phyloP scores from a whole-genome alignment of 768 basidiomycete species.

The Podaxis sp. region DNA sequence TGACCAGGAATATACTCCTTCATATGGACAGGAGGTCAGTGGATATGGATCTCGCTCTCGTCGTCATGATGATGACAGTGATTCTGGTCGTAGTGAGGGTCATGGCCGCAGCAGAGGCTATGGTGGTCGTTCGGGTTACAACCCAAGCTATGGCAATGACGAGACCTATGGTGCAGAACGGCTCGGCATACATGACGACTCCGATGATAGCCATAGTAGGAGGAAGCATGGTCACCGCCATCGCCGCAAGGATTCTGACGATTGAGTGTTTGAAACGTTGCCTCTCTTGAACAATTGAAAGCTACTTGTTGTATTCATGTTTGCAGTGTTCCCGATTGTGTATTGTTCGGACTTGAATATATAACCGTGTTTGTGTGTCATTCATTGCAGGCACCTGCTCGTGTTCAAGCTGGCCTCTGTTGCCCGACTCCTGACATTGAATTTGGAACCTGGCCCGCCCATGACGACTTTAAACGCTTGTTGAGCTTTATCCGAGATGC shows the following conservation, averaged over 20 bases:
- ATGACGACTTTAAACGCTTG: too few relatives aligned
- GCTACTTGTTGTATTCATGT: not conserved
- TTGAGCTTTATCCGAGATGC: too few relatives aligned
- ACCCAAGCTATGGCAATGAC: slow-evolving; percentile 28
- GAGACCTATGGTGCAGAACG: slow-evolving; percentile 55
- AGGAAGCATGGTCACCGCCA: slow-evolving; percentile 13
- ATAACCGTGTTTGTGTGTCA: too few relatives aligned
- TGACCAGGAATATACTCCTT: slow-evolving; percentile 15
- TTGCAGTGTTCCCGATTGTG: too few relatives aligned
- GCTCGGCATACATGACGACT: slow-evolving; percentile 37
- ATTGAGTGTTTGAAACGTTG: not conserved
- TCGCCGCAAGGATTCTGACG: slow-evolving; percentile 6
- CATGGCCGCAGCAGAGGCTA: slow-evolving; percentile 6
- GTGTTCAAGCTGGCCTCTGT: too few relatives aligned
- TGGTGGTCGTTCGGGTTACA: slow-evolving; percentile 19
- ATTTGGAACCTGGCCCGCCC: too few relatives aligned
- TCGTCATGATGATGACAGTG: slow-evolving; percentile 3
- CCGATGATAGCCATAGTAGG: slow-evolving; percentile 28
- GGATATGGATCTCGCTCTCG: not conserved
- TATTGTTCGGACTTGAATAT: too few relatives aligned
- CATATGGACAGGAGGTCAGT: slow-evolving; percentile 11
- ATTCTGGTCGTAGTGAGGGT: slow-evolving; percentile 13
- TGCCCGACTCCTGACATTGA: too few relatives aligned
- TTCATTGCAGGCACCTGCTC: too few relatives aligned
- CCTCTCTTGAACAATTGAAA: not conserved